These are phyloP conservation scores for Fomitiporia mediterranea DNA, from an alignment of 1,284 basidiomycete genomes.

Conservation along the genomic window DNA sequence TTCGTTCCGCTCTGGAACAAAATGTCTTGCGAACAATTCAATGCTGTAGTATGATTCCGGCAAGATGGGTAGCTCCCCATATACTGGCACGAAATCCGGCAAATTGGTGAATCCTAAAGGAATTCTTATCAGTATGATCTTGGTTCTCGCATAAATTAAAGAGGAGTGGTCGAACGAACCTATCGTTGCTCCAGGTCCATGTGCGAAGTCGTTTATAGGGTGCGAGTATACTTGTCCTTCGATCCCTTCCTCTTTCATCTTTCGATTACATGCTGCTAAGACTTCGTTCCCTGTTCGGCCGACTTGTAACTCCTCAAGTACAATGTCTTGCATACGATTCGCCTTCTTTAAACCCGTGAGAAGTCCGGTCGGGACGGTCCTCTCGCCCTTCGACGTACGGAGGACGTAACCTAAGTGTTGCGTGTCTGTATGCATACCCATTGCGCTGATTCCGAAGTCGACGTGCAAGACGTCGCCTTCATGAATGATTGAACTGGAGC, in stretches of 20 bases:
- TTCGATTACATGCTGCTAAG: conserved; percentile 34
- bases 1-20: conserved; percentile 45
- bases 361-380: conserved; percentile 38
- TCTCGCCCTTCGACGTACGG: conserved; percentile 36
- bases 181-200: conserved; percentile 48
- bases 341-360: conserved; percentile 41
- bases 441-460: conserved; percentile 50
- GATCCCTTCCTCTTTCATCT: conserved; percentile 42
- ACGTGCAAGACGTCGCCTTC: conserved; percentile 50
- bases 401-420: conserved; percentile 55
- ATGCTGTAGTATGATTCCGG: conserved; percentile 48
- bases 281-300: conserved; percentile 47
- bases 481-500: conserved; percentile 37
- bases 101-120: conserved; percentile 43
- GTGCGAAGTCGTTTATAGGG: conserved; percentile 55
- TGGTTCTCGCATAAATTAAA: background rate
- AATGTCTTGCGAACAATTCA: conserved; percentile 46
- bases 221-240: conserved; percentile 48
- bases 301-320: conserved; percentile 40
- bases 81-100: conserved; percentile 39
- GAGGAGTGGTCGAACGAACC: conserved; percentile 28
- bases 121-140: background rate
- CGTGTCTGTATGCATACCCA: conserved; percentile 52
- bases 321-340: conserved; percentile 49
- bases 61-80: conserved; percentile 41